A percentile compares a stretch with the other conserved stretches of the same genome.
Evolutionary conservation across 306 rosid genomes (phyloP).

Genomic region (Lithocarpus polystachyus): DNA sequence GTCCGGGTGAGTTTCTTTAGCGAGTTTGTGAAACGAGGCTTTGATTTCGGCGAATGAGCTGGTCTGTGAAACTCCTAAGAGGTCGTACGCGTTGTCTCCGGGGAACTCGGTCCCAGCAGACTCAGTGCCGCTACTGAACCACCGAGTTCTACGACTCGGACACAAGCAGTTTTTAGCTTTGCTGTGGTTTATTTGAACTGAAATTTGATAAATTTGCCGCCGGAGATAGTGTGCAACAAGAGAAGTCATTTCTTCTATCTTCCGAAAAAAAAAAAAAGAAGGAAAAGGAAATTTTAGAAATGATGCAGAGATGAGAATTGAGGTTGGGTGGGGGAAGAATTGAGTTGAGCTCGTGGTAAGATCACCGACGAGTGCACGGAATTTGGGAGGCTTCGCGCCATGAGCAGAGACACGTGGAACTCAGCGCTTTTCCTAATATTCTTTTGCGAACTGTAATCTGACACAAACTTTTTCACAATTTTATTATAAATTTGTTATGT

Average conservation of each 20-base stretch:
- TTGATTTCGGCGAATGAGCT: slow-evolving; percentile 82
- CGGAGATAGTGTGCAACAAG: slow-evolving; percentile 18
- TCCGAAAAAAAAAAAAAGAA: background rate
- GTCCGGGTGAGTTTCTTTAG: slow-evolving; percentile 96
- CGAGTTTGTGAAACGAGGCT: slow-evolving; percentile 85
- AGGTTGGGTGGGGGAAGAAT: too few species aligned
- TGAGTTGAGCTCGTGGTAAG: background rate
- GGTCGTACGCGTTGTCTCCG: slow-evolving; percentile 69
- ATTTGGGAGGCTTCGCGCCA: background rate
- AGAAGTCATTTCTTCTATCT: slow-evolving; percentile 20
- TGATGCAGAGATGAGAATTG: too few species aligned
- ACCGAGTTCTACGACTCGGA: slow-evolving; percentile 28
- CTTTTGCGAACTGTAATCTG: background rate
- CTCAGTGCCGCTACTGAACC: slow-evolving; percentile 49
- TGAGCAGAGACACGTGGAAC: background rate
- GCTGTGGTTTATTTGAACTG: slow-evolving; percentile 21
- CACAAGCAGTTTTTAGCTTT: background rate
- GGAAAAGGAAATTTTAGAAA: background rate
- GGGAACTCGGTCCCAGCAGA: slow-evolving; percentile 45
- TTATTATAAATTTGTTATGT: too few species aligned
- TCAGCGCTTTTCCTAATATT: too few species aligned
- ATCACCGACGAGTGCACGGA: background rate
- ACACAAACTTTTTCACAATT: too few species aligned
- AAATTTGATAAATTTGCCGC: slow-evolving; percentile 9
- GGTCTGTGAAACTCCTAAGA: slow-evolving; percentile 66